Base-by-base conservation (phyloP, 2,329 filamentous ascomycete genomes). In the Claviceps sp. region DNA sequence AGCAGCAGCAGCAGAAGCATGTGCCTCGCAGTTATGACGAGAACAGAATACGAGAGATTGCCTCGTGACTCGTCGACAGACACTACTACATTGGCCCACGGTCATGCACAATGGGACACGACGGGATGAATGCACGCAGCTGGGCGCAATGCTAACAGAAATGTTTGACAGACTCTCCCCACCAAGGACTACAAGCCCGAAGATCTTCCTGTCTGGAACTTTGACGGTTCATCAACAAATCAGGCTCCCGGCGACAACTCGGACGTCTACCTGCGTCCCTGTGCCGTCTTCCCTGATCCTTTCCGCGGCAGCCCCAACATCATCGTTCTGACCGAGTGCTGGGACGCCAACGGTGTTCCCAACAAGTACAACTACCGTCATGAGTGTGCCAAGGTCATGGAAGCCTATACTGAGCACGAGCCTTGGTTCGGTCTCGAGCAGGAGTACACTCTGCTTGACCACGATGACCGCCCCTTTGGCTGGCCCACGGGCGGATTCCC, bases 321-420 rank as follows among this genome's bases (percentile, higher is more conserved):
- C 70, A 82, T 96, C 62, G 91, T 97, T 63, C 85, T 97, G 65
- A 81, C 84, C 67, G 91, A 96, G 77, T 95, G 88, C 72, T 96
- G 88, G 86, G 89, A 91, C 68, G 77, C 86, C 59, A 90, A 96
- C 72, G 90, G 89, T 67, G 88, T 83, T 57, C 93, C 93, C 72
- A 98, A 97, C 84, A 90, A 95, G 73, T 97, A 81, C 85, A 98
- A 98, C 85, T 87, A 85, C 84, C 88, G 93, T 61, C 86, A 96
- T 69, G 91, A 97, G 65, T 86, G 84, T 65, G 81, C 81, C 66
- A 85, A 93, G 71, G 77, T 96, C 63, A 95, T 97, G 88, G 82
- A 93, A 71, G 79, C 83, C 57, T 83, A 96, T 71, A 83, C 83
- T 68, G 76, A 82, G 53, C 84, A 91, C 63, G 78, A 86, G 68